These are phyloP conservation scores for Fusarium marasasianum DNA, from an alignment of 2,329 filamentous ascomycete genomes.

Conservation along the genomic window DNA sequence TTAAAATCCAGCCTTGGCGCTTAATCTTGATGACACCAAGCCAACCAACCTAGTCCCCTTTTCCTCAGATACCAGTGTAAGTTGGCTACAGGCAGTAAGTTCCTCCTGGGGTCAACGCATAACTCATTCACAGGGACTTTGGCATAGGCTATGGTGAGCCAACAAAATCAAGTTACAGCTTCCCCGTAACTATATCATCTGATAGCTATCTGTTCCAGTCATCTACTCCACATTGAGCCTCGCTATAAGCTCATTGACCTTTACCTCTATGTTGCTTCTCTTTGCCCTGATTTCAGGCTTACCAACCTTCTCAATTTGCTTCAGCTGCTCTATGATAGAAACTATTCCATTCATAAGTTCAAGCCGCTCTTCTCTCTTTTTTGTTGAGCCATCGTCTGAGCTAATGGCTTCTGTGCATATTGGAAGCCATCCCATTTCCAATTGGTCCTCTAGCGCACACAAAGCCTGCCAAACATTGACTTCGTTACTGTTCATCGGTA, in stretches of 20 bases:
- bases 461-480: accelerated
- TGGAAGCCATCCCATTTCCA: too few relatives aligned
- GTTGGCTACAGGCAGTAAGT: background rate
- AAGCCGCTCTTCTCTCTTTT: accelerated
- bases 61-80: too few relatives aligned
- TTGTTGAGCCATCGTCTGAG: accelerated
- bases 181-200: background rate
- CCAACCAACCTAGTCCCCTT: accelerated
- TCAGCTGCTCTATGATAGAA: background rate
- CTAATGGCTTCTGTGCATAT: accelerated
- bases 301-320: accelerated
- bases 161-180: background rate
- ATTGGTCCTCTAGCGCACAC: accelerated
- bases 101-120: accelerated
- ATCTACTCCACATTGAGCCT: accelerated
- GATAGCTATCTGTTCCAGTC: background rate
- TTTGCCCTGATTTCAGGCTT: accelerated
- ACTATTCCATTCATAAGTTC: accelerated
- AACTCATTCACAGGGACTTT: accelerated
- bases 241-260: background rate
- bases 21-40: background rate
- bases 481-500: accelerated
- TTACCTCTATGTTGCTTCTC: background rate
- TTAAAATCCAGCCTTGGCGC: accelerated
- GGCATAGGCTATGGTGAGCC: background rate